Evolutionary conservation across 768 basidiomycete genomes (phyloP), one percentile per base, ranked within the genome.

Genomic region (Suillus decipiens): DNA sequence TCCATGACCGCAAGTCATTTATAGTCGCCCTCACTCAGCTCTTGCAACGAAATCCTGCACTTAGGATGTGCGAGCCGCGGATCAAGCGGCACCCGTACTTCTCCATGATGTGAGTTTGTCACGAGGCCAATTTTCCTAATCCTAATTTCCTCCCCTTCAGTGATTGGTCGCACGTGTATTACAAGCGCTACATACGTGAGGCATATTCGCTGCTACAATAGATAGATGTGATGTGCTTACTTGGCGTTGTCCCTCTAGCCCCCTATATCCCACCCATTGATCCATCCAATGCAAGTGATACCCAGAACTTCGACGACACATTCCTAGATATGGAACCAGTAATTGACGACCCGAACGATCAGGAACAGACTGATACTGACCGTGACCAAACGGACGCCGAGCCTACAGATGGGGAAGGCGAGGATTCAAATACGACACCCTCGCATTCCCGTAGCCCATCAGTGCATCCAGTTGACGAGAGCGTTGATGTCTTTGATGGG

Each of bases 11-110:
- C 51, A 24, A 48, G 39, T 56, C 51, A 61, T 53, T 62, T 63
- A 34, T 51, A 67, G 64, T 54, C 10, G 66, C 66, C 60, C 34
- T 33, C 53, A 17, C 36, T 33, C 69, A 96, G 95, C 82, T 99
- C 28, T 84, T 99, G 53, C 95, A 97, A 84, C 86, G 94, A 66
- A 92, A 96, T 73, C 97, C 97, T 62, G 87, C 86, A 10, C 83
- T 98, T 39, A 83, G 97, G 64, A 90, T 99, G 72, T 90, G 89
- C 63, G 96, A 98, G 74, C 93, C 95, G 48, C 86, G 93, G 71
- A 91, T 99, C 75, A 96, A 97, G 81, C 84, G 86, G 64, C 95
- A 96, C 77, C 91, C 91, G 5, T 99, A 99, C 79, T 97, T 99
- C 78, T 89, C 89, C 14, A 92, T 92, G 89, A 95, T 98, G 88